Conservation (phyloP, 1,139 yeast genomes). For the Wickerhamomyces sp. region DNA sequence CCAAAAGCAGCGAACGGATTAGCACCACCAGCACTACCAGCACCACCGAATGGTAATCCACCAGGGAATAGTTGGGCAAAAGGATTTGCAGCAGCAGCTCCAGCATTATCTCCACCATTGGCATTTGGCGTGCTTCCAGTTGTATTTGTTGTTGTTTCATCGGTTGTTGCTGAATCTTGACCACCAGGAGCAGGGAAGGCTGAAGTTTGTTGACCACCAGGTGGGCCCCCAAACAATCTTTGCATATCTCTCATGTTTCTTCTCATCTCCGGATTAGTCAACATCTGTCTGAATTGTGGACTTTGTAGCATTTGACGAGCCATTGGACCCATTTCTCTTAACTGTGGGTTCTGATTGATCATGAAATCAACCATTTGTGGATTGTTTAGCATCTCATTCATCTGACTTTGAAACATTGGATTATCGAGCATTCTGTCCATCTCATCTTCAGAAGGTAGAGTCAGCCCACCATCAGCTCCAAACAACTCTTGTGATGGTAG, state of each 20-base stretch:
- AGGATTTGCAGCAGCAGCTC: conserved; percentile 13
- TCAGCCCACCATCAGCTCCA: conserved; percentile 95
- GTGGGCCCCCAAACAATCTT: conserved; percentile 35
- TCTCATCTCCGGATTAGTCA: conserved; percentile 81
- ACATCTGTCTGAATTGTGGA: conserved; percentile 79
- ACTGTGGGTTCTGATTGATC: conserved; percentile 79
- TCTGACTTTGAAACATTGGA: conserved; percentile 75
- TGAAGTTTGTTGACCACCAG: conserved; percentile 16
- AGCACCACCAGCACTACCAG: conserved; percentile 4
- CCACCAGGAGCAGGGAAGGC: conserved; percentile 30
- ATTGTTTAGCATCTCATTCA: conserved; percentile 72
- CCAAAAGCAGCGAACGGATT: conserved; percentile 12
- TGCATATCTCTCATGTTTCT: conserved; percentile 78
- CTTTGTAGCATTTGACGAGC: conserved; percentile 82
- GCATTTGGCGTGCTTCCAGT: conserved; percentile 9
- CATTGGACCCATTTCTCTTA: conserved; percentile 85
- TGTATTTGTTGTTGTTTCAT: conserved; percentile 21
- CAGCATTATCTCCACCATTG: conserved; percentile 23
- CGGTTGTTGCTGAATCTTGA: conserved; percentile 16
- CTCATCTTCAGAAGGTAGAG: conserved; percentile 70
- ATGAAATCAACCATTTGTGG: conserved; percentile 81
- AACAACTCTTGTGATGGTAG: conserved; percentile 86
- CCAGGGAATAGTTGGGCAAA: conserved; percentile 32
- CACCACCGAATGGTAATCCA: conserved; percentile 27
- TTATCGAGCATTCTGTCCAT: conserved; percentile 68